These are phyloP conservation scores for Candida khao-thaluensis DNA, from an alignment of 805 yeast genomes.

Conservation along the genomic window DNA sequence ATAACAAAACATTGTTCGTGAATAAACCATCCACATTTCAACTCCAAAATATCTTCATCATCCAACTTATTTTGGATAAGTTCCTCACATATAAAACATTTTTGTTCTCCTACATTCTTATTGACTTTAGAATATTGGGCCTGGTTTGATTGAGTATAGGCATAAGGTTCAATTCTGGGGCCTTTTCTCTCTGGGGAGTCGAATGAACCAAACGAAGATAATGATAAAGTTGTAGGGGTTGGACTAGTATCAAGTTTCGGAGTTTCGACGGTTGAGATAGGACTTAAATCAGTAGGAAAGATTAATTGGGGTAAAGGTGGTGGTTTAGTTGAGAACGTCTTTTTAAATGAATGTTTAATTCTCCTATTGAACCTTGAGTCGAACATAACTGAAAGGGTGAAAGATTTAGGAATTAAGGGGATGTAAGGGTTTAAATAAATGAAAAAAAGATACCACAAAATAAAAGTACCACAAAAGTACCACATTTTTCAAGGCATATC, in stretches of 20 bases:
- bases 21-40: slow-evolving; percentile 53
- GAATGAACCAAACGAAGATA: not conserved
- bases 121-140: slow-evolving; percentile 10
- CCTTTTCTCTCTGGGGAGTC: slow-evolving; percentile 15
- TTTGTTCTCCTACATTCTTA: slow-evolving; percentile 8
- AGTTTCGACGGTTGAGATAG: slow-evolving; percentile 9
- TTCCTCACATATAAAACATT: slow-evolving; percentile 55
- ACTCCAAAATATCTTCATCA: slow-evolving; percentile 46
- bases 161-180: slow-evolving; percentile 26
- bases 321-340: not conserved
- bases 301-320: not conserved
- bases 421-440: not conserved
- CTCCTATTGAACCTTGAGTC: slow-evolving; percentile 3
- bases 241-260: not conserved
- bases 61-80: slow-evolving; percentile 43
- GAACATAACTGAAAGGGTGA: not conserved
- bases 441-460: not conserved
- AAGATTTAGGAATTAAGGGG: not conserved
- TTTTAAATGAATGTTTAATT: slow-evolving; percentile 5
- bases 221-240: slow-evolving; percentile 1
- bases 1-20: slow-evolving; percentile 59
- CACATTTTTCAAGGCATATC: too few species aligned
- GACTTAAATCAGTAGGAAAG: slow-evolving; percentile 14
- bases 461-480: not conserved
- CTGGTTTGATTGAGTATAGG: slow-evolving; percentile 20